Base-by-base conservation (phyloP, 805 yeast genomes). In the Pichia californica region DNA sequence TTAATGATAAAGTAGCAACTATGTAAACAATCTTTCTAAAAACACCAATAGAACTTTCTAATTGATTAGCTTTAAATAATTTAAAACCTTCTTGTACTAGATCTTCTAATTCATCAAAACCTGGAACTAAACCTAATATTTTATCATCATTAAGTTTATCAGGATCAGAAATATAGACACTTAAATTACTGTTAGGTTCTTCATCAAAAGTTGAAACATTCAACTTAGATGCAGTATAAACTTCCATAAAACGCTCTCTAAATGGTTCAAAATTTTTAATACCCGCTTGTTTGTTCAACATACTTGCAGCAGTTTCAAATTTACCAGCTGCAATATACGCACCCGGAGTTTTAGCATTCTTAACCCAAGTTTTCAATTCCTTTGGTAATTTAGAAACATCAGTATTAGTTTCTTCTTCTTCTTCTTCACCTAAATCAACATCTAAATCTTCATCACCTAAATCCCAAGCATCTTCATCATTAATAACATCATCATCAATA, bases 261-360 rank as follows among this genome's bases (percentile, higher is more conserved):
- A 93, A 74, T 13, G 98, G 98, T 57, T 81, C 95, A 61, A 94
- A 91, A 53, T 86, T 73, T 23, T 77, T 81, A 40, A 87, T 77
- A 55, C 97, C 99, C 36, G 82, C 71, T 65, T 94, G 99, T 57
- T 91, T 83, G 69, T 83, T 80, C 56, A 93, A 74, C 59, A 94
- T 76, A 56, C 88, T 94, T 31, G 96, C 93, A 31, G 98, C 99
- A 42, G 91, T 84, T 52, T 88, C 97, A 61, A 91, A 91, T 5
- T 94, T 85, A 55, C 99, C 99, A 3, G 96, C 88, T 2, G 99
- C 97, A 56, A 83, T 88, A 55, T 88, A 86, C 23, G 87, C 88
- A 26, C 96, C 97, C 5, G 97, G 88, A 44, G 89, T 76, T 50
- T 83, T 84, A 15, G 96, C 85, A 64, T 84, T 87, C 52, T 91